Evolutionary conservation across 768 basidiomycete species (phyloP), one percentile per base, ranked within the genome.

Genomic region (Boletus subparvulus): DNA sequence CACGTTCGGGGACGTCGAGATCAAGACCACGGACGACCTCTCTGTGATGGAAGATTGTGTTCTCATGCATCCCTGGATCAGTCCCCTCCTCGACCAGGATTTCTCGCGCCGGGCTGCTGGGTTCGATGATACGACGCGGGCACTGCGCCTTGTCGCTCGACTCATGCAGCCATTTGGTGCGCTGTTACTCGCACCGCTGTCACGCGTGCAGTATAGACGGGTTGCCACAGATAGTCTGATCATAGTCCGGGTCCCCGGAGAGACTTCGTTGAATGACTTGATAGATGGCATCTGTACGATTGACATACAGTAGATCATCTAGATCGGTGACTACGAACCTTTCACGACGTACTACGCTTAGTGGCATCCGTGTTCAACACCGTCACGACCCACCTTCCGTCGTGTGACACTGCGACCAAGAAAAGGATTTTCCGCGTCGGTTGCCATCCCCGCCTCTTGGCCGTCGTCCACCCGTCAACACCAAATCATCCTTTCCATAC

Each of bases 31-130:
- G 11, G 47, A 35, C 9, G 8, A 58, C 19, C 14, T 61, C 2
- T 33, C 30, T 0, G 19, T 6, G 14, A 51, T 12, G 52, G 13
- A 52, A 5, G 40, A 11, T 16, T 28, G 57, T 3, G 10, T 14
- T 16, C 56, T 63, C 13, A 19, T 63, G 11, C 55, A 63, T 40
- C 60, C 60, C 4, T 63, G 61, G 61, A 52, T 61, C 40, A 10
- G 47, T 24, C 41, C 52, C 6, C 40, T 61, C 3, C 48, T 57
- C 21, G 60, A 50, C 26, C 44, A 50, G 2, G 54, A 59, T 8
- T 51, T 44, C 26, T 28, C 24, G 21, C 21, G 21, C 21, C 21
- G 21, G 21, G 21, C 21, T 21, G 21, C 21, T 21, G 21, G 21
- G 21, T 21, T 21, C 21, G 21, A 21, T 21, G 21, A 21, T 21